These are phyloP conservation scores for Candida tallmaniae DNA, from an alignment of 805 yeast species.

Conservation along the genomic window DNA sequence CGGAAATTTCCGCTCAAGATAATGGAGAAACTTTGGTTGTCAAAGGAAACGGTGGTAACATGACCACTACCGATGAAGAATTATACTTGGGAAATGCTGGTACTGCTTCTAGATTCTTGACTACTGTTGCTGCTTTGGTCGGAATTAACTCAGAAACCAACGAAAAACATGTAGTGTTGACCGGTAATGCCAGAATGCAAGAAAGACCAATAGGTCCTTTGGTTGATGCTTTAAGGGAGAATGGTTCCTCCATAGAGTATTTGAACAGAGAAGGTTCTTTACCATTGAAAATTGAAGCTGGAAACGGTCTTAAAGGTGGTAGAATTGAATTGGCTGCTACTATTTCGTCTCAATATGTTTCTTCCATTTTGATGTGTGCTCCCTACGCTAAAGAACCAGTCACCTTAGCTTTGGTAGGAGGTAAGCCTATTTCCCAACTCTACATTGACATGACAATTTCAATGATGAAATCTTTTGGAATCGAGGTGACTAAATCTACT, in stretches of 20 bases:
- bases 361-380: constrained; percentile 94
- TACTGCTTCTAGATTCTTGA: constrained; percentile 92
- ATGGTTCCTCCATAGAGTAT: constrained; percentile 75
- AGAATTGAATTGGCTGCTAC: constrained; percentile 92
- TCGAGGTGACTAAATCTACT: constrained; percentile 62
- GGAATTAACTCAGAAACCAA: constrained; percentile 30
- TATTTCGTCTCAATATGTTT: constrained; percentile 94
- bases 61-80: constrained; percentile 58
- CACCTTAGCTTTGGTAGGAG: constrained; percentile 85
- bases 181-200: constrained; percentile 97
- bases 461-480: constrained; percentile 91
- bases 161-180: constrained; percentile 51
- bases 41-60: constrained; percentile 78
- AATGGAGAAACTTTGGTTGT: constrained; percentile 87
- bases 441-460: constrained; percentile 96
- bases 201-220: constrained; percentile 96
- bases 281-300: constrained; percentile 71
- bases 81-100: constrained; percentile 96
- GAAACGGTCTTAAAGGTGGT: constrained; percentile 79
- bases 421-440: constrained; percentile 92
- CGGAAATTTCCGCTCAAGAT: constrained; percentile 75
- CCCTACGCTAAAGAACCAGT: constrained; percentile 91
- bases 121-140: constrained; percentile 88
- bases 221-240: constrained; percentile 80
- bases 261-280: constrained; percentile 74